These are phyloP conservation scores for Beauveria sp. DNA, from an alignment of 2,329 filamentous ascomycete genomes.

Conservation along the genomic window DNA sequence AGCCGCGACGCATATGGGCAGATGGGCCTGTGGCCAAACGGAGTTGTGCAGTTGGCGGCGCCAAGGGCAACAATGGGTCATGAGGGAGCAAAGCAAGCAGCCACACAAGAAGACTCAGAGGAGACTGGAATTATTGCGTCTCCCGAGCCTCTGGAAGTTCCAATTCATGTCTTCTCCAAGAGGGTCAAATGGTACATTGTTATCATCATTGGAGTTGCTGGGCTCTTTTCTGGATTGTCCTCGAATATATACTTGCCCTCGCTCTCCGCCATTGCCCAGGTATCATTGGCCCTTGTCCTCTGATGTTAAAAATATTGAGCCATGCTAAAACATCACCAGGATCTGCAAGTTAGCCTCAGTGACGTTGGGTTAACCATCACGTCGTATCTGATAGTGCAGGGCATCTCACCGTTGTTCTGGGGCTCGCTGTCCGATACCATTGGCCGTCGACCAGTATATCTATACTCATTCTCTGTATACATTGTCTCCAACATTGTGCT, in stretches of 20 bases:
- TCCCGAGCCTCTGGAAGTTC: not conserved
- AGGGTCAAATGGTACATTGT: constrained; percentile 35
- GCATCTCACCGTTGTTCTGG: constrained; percentile 40
- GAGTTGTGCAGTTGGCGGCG: not conserved
- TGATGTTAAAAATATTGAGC: not conserved
- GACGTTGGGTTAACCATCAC: constrained; percentile 34
- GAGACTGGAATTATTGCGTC: not conserved
- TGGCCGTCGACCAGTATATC: constrained; percentile 38
- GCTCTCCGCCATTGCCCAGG: constrained; percentile 29
- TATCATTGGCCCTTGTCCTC: constrained; percentile 11
- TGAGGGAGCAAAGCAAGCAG: not conserved
- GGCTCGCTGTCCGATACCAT: constrained; percentile 38
- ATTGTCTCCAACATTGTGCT: constrained; percentile 38
- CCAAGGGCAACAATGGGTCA: not conserved
- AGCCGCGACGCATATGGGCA: not conserved
- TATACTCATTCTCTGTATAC: constrained; percentile 39
- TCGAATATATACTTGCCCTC: constrained; percentile 45
- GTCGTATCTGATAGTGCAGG: constrained; percentile 43
- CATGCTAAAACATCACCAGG: constrained; percentile 12
- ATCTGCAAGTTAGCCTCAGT: constrained; percentile 22
- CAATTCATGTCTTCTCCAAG: not conserved
- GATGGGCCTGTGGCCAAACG: not conserved
- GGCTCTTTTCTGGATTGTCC: constrained; percentile 44
- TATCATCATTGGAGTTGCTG: constrained; percentile 40
- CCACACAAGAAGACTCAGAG: not conserved